A percentile compares a stretch with the other conserved stretches of the same genome.
Evolutionary conservation across 106 monocot genomes (phyloP).

Genomic region (Triglochin maritima): DNA sequence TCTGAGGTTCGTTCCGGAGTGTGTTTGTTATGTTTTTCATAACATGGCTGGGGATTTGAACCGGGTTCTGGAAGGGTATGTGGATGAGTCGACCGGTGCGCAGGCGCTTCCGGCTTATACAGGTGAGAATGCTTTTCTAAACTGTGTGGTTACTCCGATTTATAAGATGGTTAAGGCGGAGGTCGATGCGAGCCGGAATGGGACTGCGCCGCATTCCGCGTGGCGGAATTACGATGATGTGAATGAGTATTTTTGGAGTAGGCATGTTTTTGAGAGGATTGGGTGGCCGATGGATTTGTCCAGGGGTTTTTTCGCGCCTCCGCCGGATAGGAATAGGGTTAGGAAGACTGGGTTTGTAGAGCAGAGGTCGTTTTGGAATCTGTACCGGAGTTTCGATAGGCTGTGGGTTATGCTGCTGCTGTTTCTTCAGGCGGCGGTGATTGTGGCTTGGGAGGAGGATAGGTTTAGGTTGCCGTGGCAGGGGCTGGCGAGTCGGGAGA

Average conservation of each 20-base stretch:
- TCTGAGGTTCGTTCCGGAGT: constrained; percentile 21
- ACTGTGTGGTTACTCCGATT: constrained; percentile 11
- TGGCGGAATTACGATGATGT: constrained; percentile 30
- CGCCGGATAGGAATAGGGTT: constrained; percentile 7
- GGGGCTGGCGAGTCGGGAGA: constrained; percentile 10
- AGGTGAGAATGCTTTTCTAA: constrained; percentile 13
- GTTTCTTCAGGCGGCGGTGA: constrained; percentile 12
- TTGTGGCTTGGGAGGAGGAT: constrained; percentile 20
- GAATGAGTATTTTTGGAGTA: constrained; percentile 24
- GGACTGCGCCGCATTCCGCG: constrained; percentile 18
- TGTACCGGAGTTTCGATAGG: constrained; percentile 21
- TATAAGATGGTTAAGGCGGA: constrained; percentile 16
- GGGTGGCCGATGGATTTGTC: constrained; percentile 10
- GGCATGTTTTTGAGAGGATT: constrained; percentile 3
- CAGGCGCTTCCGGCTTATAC: constrained; percentile 7
- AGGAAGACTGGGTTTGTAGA: constrained; percentile 22
- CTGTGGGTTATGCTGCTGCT: constrained; percentile 23
- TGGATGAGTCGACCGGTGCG: constrained; percentile 4
- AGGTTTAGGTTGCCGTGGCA: constrained; percentile 15
- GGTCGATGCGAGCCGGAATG: constrained; percentile 24
- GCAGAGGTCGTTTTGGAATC: constrained; percentile 24
- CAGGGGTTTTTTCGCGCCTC: constrained; percentile 9
- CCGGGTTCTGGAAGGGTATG: constrained; percentile 11
- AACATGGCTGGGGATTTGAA: constrained; percentile 24
- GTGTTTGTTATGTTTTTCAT: constrained; percentile 17